Evolutionary conservation across 257 asterid species (phyloP).

Genomic region (Prunella vulgaris): DNA sequence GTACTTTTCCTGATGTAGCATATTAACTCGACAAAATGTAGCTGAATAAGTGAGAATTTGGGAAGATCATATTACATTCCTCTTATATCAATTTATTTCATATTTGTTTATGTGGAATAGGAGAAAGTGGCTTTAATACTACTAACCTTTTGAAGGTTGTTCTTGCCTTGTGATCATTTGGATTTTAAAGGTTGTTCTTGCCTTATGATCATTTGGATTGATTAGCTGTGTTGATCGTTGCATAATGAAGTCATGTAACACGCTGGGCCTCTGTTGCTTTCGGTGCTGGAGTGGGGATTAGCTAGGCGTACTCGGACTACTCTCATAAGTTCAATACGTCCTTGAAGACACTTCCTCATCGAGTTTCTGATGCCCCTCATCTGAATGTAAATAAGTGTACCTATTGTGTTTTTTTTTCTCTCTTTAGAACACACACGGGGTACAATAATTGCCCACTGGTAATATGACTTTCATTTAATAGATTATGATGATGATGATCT

Average conservation of each 20-base stretch:
- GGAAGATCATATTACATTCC: background rate
- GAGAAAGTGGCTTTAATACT: background rate
- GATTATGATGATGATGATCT: constrained; percentile 2
- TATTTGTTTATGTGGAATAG: background rate
- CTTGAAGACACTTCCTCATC: constrained; percentile 37
- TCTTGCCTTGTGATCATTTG: too few species aligned
- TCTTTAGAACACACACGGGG: background rate
- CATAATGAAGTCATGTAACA: constrained; percentile 78
- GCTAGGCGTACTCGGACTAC: constrained; percentile 87
- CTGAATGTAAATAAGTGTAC: constrained; percentile 39
- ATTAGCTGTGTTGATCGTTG: constrained; percentile 17
- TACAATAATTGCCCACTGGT: background rate
- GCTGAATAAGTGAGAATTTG: background rate
- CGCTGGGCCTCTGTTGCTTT: constrained; percentile 91
- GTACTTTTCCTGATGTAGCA: background rate
- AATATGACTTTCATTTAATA: background rate
- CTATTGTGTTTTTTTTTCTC: background rate
- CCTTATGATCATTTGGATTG: background rate
- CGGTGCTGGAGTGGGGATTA: constrained; percentile 85
- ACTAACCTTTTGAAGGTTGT: too few species aligned
- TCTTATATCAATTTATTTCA: background rate
- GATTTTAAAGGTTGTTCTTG: background rate
- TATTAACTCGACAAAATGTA: background rate
- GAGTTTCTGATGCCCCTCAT: constrained; percentile 28
- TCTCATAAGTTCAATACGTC: constrained; percentile 52